A percentile compares a stretch with the other conserved stretches of the same genome.
Conservation (phyloP, 2,329 filamentous ascomycete genomes). For the Pseudophaeomoniella oleicola region DNA sequence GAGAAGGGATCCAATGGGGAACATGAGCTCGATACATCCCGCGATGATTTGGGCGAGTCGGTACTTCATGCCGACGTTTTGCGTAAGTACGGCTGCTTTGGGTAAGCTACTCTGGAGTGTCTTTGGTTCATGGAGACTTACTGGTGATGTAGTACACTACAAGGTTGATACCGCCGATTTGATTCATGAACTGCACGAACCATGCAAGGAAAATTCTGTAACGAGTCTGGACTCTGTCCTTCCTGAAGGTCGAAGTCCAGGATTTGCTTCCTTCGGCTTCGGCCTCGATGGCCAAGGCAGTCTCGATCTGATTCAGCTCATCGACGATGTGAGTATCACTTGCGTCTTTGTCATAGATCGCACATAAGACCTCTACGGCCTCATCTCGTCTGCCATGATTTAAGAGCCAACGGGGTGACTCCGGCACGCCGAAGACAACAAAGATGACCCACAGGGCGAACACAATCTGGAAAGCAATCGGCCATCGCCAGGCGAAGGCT, state of each 20-base stretch:
- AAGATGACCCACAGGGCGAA: slow-evolving; percentile 17
- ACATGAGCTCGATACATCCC: slow-evolving; percentile 26
- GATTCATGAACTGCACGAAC: slow-evolving; percentile 31
- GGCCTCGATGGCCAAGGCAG: slow-evolving; percentile 21
- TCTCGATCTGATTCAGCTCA: slow-evolving; percentile 3
- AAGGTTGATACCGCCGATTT: slow-evolving; percentile 28
- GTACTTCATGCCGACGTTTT: slow-evolving; percentile 29
- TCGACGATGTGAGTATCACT: slow-evolving; percentile 15
- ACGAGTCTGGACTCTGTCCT: slow-evolving; percentile 27
- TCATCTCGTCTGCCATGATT: slow-evolving; percentile 15
- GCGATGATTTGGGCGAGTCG: slow-evolving; percentile 32
- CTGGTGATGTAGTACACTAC: slow-evolving; percentile 20
- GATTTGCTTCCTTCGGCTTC: slow-evolving; percentile 22
- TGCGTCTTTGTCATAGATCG: slow-evolving; percentile 21
- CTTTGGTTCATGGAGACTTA: neutral
- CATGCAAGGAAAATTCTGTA: slow-evolving; percentile 32
- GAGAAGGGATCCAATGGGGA: slow-evolving; percentile 26
- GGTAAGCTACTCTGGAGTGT: slow-evolving; percentile 2
- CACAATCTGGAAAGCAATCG: slow-evolving; percentile 16
- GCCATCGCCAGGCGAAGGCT: slow-evolving; percentile 17
- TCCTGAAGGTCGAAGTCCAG: slow-evolving; percentile 22
- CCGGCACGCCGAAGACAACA: slow-evolving; percentile 24
- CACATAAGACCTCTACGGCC: slow-evolving; percentile 16
- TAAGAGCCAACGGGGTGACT: slow-evolving; percentile 25
- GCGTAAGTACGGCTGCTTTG: slow-evolving; percentile 23